These are phyloP conservation scores for Miscanthus lutarioriparius DNA, from an alignment of 176 grass and related monocot genomes.

Conservation along the genomic window DNA sequence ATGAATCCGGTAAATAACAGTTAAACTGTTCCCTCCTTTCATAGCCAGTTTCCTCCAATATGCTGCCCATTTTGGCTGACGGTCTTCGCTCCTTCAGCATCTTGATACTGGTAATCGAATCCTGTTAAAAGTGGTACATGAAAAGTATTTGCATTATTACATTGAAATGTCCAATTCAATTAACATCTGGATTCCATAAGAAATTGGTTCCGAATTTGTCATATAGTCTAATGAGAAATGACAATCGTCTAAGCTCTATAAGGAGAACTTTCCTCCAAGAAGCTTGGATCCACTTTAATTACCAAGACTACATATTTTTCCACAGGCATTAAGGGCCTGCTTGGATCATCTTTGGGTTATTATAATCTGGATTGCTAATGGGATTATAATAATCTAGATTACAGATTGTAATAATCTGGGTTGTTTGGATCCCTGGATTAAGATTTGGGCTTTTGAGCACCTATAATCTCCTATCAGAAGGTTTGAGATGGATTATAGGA, in stretches of 20 bases:
- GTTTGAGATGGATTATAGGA: background rate
- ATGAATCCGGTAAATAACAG: constrained; percentile 35
- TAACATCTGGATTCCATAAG: constrained; percentile 12
- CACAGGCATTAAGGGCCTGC: background rate
- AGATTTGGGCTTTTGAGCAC: background rate
- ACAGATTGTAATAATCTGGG: background rate
- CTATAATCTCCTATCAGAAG: background rate
- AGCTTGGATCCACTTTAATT: constrained; percentile 8
- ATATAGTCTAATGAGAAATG: constrained; percentile 7
- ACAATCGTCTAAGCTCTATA: background rate
- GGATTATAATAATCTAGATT: background rate
- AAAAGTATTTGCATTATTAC: background rate
- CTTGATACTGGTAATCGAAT: constrained; percentile 46
- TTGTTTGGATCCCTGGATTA: background rate
- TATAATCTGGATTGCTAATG: background rate
- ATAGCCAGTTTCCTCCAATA: constrained; percentile 38
- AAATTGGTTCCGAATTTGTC: background rate
- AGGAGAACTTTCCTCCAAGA: background rate
- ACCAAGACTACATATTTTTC: background rate
- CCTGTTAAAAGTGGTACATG: constrained; percentile 30
- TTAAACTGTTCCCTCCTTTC: constrained; percentile 32
- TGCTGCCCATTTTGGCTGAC: constrained; percentile 22
- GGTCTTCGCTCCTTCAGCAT: constrained; percentile 38
- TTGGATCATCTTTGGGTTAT: background rate
- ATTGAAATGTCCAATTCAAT: background rate